phyloP scores from a whole-genome alignment of 2,329 filamentous ascomycete genomes.

The Chrysoporthe puriensis region DNA sequence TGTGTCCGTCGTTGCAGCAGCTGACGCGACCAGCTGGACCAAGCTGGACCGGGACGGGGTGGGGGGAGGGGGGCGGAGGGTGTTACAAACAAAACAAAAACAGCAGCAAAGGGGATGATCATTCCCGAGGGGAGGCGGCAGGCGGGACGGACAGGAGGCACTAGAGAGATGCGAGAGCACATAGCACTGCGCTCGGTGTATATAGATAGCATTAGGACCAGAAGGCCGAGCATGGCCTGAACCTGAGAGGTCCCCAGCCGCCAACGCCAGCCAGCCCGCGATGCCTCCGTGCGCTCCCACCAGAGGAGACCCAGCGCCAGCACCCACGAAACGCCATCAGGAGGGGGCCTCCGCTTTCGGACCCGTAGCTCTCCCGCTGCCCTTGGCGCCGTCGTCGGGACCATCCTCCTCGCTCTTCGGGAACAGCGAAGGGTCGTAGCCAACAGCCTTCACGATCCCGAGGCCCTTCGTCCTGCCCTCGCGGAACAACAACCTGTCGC shows the following conservation, averaged over 20 bases:
- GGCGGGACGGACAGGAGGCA: too few relatives aligned
- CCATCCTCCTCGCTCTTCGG: slow-evolving; percentile 12
- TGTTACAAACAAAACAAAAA: too few relatives aligned
- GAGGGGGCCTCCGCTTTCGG: background rate
- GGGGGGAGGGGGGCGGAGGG: too few relatives aligned
- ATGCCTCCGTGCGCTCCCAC: background rate
- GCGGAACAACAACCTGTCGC: slow-evolving; percentile 88
- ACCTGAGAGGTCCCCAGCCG: background rate
- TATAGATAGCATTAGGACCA: too few relatives aligned
- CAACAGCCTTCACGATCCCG: slow-evolving; percentile 89
- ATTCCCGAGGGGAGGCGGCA: too few relatives aligned
- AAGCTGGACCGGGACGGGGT: too few relatives aligned
- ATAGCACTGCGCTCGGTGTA: too few relatives aligned
- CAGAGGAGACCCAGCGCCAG: background rate
- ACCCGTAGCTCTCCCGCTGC: slow-evolving; percentile 1
- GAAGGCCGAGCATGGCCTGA: too few relatives aligned
- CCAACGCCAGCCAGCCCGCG: background rate
- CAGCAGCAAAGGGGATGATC: too few relatives aligned
- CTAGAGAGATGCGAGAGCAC: too few relatives aligned
- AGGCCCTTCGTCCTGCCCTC: slow-evolving; percentile 95
- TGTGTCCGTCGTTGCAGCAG: too few relatives aligned
- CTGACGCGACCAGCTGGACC: too few relatives aligned
- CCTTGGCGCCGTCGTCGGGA: background rate
- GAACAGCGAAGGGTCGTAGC: slow-evolving; percentile 70
- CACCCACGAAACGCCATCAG: background rate